Evolutionary conservation across 192 early-diverging fungal genomes (phyloP).

Genomic region (Backusella australiensis): DNA sequence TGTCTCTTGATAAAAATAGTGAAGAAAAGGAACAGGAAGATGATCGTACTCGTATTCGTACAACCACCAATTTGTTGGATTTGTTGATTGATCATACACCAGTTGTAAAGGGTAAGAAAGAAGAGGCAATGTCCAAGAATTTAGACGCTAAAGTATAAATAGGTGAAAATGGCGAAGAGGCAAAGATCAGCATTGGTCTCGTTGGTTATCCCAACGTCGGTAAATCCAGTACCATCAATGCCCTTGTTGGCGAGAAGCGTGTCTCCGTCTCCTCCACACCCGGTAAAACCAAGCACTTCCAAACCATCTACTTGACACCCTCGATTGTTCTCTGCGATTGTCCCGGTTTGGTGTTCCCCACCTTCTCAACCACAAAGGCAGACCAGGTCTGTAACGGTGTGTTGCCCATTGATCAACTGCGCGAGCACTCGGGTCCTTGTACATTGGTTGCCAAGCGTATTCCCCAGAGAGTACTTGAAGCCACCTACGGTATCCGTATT

Average conservation of each 20-base stretch:
- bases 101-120: constrained; percentile 36
- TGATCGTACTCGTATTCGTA: constrained; percentile 50
- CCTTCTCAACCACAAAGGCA: constrained; percentile 96
- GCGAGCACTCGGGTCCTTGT: constrained; percentile 89
- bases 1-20: constrained; percentile 31
- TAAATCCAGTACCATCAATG: constrained; percentile 98
- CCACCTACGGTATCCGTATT: constrained; percentile 92
- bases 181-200: constrained; percentile 80
- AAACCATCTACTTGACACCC: constrained; percentile 92
- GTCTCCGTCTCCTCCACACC: constrained; percentile 97
- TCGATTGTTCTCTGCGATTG: constrained; percentile 94
- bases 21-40: constrained; percentile 46
- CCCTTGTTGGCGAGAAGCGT: constrained; percentile 88
- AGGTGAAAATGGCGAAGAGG: constrained; percentile 34
- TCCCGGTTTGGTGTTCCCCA: constrained; percentile 98
- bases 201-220: constrained; percentile 99
- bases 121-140: neutral
- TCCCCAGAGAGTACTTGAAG: constrained; percentile 84
- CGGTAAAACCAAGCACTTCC: constrained; percentile 99
- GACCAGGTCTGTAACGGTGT: constrained; percentile 99
- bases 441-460: constrained; percentile 79
- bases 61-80: constrained; percentile 50
- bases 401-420: constrained; percentile 96
- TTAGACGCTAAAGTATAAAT: neutral
- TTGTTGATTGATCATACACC: constrained; percentile 49